Evolutionary conservation across 176 grass and related monocot genomes (phyloP).

Genomic region (Carex scoparia): DNA sequence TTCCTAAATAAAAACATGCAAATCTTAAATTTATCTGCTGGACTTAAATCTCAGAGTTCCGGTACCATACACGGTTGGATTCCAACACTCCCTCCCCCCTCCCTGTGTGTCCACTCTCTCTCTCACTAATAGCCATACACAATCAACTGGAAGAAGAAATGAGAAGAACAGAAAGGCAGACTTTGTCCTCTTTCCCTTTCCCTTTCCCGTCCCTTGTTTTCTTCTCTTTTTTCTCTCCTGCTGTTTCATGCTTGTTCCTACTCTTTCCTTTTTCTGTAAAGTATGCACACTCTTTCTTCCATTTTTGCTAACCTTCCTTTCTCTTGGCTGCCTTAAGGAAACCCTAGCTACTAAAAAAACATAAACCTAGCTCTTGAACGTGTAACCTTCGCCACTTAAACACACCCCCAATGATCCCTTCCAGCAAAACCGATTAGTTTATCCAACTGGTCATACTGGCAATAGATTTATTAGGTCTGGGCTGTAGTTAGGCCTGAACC

Average conservation of each 20-base stretch:
- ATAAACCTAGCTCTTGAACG: not conserved
- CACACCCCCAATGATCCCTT: not conserved
- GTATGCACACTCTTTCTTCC: not conserved
- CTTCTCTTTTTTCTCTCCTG: not conserved
- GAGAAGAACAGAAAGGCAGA: not conserved
- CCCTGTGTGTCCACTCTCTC: not conserved
- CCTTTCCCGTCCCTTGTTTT: not conserved
- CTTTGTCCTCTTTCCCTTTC: not conserved
- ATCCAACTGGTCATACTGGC: not conserved
- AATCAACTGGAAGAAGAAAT: not conserved
- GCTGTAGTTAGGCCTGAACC: not conserved
- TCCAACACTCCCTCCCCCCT: not conserved
- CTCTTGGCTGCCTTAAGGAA: not conserved
- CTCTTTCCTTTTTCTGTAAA: not conserved
- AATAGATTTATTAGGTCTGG: not conserved
- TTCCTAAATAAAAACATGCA: not conserved
- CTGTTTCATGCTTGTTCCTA: not conserved
- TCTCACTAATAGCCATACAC: not conserved
- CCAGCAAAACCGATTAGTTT: not conserved
- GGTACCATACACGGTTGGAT: not conserved
- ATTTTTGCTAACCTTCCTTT: not conserved
- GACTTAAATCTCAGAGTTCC: not conserved
- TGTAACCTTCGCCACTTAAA: not conserved
- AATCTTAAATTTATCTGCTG: not conserved
- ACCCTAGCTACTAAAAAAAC: not conserved